These are phyloP conservation scores for Arabidopsis lyrata DNA, from an alignment of 441 rosid genomes.

Conservation along the genomic window DNA sequence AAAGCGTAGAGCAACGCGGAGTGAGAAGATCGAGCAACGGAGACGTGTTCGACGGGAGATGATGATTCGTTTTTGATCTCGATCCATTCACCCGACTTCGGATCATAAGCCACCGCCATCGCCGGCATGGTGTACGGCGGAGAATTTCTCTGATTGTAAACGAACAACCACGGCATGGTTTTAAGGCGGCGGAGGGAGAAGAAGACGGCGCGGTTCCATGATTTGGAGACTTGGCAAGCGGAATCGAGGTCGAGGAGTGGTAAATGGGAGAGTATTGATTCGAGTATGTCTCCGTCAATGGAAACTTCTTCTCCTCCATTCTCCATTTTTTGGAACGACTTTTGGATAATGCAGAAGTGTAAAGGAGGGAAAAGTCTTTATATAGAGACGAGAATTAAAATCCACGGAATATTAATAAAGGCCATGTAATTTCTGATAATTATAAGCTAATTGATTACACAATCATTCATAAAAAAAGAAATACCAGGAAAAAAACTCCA, in stretches of 20 bases:
- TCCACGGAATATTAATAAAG: too few species aligned
- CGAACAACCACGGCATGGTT: constrained; percentile 71
- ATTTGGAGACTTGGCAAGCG: constrained; percentile 61
- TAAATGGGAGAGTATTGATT: constrained; percentile 53
- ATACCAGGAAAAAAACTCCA: too few species aligned
- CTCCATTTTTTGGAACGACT: constrained; percentile 8
- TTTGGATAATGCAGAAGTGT: background rate
- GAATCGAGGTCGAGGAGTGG: constrained; percentile 69
- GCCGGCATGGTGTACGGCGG: constrained; percentile 50
- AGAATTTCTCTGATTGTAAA: constrained; percentile 53
- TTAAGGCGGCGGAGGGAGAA: constrained; percentile 63
- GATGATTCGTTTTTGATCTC: constrained; percentile 34
- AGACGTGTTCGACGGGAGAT: constrained; percentile 30
- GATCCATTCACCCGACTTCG: constrained; percentile 65
- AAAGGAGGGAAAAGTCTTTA: constrained; percentile 2
- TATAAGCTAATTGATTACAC: too few species aligned
- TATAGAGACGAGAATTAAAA: background rate
- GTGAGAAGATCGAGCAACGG: constrained; percentile 61
- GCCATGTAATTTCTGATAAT: too few species aligned
- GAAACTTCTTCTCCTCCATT: constrained; percentile 33
- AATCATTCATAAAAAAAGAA: too few species aligned
- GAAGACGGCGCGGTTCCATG: constrained; percentile 72
- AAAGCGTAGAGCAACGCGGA: constrained; percentile 66
- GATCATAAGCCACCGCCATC: constrained; percentile 67
- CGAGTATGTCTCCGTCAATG: constrained; percentile 65